Evolutionary conservation across 371 early-diverging fungal genomes (phyloP).

Genomic region (Rhizopus arrhizus): DNA sequence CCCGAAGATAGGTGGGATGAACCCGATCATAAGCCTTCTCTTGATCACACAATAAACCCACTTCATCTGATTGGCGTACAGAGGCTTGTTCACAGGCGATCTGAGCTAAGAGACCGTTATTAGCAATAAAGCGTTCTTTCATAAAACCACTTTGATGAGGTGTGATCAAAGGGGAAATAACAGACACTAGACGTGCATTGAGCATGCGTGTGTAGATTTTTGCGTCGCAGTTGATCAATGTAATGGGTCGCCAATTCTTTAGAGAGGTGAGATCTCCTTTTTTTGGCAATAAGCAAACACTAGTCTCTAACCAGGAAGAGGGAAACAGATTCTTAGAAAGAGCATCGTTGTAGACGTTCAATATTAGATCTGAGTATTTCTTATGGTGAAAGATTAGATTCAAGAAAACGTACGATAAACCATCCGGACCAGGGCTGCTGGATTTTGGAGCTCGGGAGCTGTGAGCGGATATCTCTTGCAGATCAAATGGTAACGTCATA

Average conservation of each 20-base stretch:
- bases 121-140: slow-evolving; percentile 7
- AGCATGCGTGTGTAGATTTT: slow-evolving; percentile 30
- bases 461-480: not conserved
- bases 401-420: slow-evolving; percentile 8
- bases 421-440: slow-evolving; percentile 18
- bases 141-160: slow-evolving; percentile 16
- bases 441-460: not conserved
- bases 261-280: slow-evolving; percentile 8
- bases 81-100: slow-evolving; percentile 11
- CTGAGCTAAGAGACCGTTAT: slow-evolving; percentile 6
- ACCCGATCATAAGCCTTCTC: too few species aligned
- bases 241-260: slow-evolving; percentile 2
- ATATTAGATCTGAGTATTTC: not conserved
- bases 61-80: not conserved
- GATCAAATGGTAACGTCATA: not conserved
- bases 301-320: slow-evolving; percentile 13
- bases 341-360: slow-evolving; percentile 7
- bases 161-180: not conserved
- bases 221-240: slow-evolving; percentile 33
- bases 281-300: slow-evolving; percentile 22
- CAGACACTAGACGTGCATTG: slow-evolving; percentile 1
- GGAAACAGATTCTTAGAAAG: slow-evolving; percentile 9
- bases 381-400: not conserved
- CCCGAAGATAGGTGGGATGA: too few species aligned
- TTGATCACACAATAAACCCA: slow-evolving; percentile 21